Conservation (phyloP, 768 basidiomycete genomes). For the Kwoniella europaea region DNA sequence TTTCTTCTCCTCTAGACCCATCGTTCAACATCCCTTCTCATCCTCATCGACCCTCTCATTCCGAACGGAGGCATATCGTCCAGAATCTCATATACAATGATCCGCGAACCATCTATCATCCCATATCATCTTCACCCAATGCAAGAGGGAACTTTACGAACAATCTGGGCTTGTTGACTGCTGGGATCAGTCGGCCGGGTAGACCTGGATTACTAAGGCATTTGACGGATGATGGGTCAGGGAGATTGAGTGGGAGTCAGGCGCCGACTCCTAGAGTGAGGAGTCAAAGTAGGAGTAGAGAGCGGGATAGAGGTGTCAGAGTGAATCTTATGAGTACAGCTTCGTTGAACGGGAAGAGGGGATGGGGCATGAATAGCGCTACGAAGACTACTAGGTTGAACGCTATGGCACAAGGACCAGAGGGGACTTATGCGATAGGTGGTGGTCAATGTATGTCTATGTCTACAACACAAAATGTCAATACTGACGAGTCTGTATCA, state of each 20-base stretch:
- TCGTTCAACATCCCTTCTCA: constrained; percentile 19
- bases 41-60: constrained; percentile 15
- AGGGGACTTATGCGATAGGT: constrained; percentile 50
- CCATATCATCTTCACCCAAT: constrained; percentile 2
- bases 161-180: not conserved
- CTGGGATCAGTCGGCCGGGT: constrained; percentile 21
- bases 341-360: constrained; percentile 9
- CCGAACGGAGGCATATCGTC: constrained; percentile 13
- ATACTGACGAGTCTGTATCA: not conserved
- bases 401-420: constrained; percentile 51
- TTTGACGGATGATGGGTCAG: constrained; percentile 32
- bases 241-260: constrained; percentile 11
- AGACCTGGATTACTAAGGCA: constrained; percentile 40
- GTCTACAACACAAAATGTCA: not conserved
- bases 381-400: constrained; percentile 27
- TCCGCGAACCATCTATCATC: constrained; percentile 32
- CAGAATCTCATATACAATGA: constrained; percentile 44
- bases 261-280: constrained; percentile 21
- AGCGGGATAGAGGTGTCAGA: constrained; percentile 32
- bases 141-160: not conserved
- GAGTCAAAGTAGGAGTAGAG: constrained; percentile 18
- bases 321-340: constrained; percentile 31
- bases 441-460: constrained; percentile 48
- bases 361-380: constrained; percentile 29
- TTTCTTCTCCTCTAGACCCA: constrained; percentile 21